A percentile compares a stretch with the other conserved stretches of the same genome.
Evolutionary conservation across 306 rosid species (phyloP).

Genomic region (Neltuma alba): DNA sequence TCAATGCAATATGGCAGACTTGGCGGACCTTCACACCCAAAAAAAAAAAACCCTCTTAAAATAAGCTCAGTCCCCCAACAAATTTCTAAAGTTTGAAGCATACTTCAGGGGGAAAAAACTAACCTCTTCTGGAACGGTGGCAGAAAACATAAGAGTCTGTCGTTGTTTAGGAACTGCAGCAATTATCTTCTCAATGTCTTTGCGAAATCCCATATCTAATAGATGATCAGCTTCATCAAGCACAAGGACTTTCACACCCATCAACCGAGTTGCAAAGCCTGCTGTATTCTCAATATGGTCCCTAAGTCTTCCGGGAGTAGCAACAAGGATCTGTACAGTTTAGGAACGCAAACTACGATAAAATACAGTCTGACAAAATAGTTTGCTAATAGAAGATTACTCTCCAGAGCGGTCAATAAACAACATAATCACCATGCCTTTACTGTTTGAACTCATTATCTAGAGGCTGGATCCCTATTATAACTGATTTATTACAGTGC

Average conservation of each 20-base stretch:
- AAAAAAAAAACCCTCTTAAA: slow-evolving; percentile 24
- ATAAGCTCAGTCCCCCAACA: slow-evolving; percentile 1
- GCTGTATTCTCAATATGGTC: slow-evolving; percentile 92
- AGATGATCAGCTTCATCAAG: slow-evolving; percentile 99
- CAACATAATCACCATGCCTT: background rate
- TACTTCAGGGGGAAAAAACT: slow-evolving; percentile 21
- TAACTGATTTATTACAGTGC: background rate
- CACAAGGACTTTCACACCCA: slow-evolving; percentile 91
- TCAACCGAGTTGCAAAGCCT: slow-evolving; percentile 90
- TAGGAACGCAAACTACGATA: slow-evolving; percentile 24
- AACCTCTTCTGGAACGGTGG: slow-evolving; percentile 91
- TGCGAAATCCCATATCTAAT: slow-evolving; percentile 98
- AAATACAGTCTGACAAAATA: slow-evolving; percentile 17
- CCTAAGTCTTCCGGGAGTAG: slow-evolving; percentile 98
- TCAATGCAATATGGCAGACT: slow-evolving; percentile 88
- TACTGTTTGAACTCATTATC: slow-evolving; percentile 1
- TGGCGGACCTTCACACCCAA: slow-evolving; percentile 81
- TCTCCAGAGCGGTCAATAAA: background rate
- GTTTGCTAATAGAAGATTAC: background rate
- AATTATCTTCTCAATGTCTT: slow-evolving; percentile 85
- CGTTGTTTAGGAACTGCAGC: slow-evolving; percentile 91
- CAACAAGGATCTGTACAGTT: slow-evolving; percentile 85
- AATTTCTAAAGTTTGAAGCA: slow-evolving; percentile 12
- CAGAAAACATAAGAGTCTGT: slow-evolving; percentile 91
- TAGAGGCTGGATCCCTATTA: slow-evolving; percentile 1